phyloP scores from a whole-genome alignment of 2,329 filamentous ascomycete genomes.

The Curvularia verruculosa region DNA sequence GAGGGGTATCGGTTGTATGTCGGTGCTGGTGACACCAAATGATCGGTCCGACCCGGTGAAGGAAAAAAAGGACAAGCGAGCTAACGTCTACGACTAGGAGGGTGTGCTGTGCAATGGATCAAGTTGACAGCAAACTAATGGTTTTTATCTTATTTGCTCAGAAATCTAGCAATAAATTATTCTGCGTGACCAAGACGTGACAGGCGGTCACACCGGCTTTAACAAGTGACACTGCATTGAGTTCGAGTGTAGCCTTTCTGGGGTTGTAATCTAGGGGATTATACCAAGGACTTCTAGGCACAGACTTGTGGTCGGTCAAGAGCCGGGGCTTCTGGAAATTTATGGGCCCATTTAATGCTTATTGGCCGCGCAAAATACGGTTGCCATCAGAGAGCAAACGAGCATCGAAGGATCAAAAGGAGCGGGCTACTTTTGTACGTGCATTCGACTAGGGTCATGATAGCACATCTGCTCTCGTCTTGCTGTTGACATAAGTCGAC shows the following conservation, averaged over 20 bases:
- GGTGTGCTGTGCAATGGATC: neutral
- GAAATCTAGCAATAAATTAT: too few relatives aligned
- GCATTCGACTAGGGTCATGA: neutral
- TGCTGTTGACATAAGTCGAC: neutral
- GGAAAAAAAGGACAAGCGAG: neutral
- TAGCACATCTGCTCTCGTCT: neutral
- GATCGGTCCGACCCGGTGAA: neutral
- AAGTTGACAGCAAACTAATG: neutral
- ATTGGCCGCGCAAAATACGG: too few relatives aligned
- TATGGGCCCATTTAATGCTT: too few relatives aligned
- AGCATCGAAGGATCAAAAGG: neutral
- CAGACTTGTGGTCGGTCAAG: too few relatives aligned
- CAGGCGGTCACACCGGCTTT: too few relatives aligned
- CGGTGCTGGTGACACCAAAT: neutral
- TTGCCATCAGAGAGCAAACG: neutral
- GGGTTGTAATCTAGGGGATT: too few relatives aligned
- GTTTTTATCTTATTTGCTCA: neutral
- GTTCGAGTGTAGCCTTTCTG: too few relatives aligned
- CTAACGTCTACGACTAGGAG: neutral
- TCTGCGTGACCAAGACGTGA: too few relatives aligned
- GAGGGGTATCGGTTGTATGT: neutral
- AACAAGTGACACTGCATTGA: too few relatives aligned
- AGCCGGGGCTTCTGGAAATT: too few relatives aligned
- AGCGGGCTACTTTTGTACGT: neutral
- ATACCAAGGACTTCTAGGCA: too few relatives aligned